Base-by-base conservation (phyloP, 192 early-diverging fungal species). In the Lobulomyces angularis region DNA sequence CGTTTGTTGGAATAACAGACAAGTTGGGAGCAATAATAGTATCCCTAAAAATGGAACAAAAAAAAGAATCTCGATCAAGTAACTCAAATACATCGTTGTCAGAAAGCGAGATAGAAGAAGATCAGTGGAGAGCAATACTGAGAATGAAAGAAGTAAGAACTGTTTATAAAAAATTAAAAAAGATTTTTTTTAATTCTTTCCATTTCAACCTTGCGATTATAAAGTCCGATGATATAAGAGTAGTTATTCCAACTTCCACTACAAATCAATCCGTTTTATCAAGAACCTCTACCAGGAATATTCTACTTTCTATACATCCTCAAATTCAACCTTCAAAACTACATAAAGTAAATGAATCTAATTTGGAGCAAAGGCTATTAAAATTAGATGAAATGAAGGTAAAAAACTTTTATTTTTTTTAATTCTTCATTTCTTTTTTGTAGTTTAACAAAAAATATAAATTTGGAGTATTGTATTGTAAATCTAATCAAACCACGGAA, bases 401-500 rank as follows among this genome's bases (percentile, higher is more conserved):
- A 27, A 2, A 39, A 47, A 6, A 9, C 3, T 5, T 9, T 29
- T 20, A 6, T 3, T 3, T 37, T 23, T 33, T 42, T 23, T 3
- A 17, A 11, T 17, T 26, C n/a, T n/a, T 46, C 41, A 11, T 11
- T 44, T 12, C 45, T 9, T 37, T 20, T 12, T 22, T 37, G 43
- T 34, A 54, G 52, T 23, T 27, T 18, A 11, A 20, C 3, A 7
- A 20, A 9, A 37, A 48, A 36, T 64, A 61, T 42, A 64, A 64
- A 29, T 52, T 64, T 37, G 62, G 62, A 3, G 41, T 58, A 12
- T 16, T 64, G 1, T 41, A 49, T 35, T 41, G 38, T 25, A 57
- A 46, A 27, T 40, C 23, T 0, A 61, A 53, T 8, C 66, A 69
- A 33, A 61, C 23, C 5, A 45, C 56, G 3, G 66, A 69, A 25